Percentiles rank a stretch among this genome's conserved stretches.
Evolutionary conservation across 1,284 basidiomycete species (phyloP).

Genomic region (Somion occarium): DNA sequence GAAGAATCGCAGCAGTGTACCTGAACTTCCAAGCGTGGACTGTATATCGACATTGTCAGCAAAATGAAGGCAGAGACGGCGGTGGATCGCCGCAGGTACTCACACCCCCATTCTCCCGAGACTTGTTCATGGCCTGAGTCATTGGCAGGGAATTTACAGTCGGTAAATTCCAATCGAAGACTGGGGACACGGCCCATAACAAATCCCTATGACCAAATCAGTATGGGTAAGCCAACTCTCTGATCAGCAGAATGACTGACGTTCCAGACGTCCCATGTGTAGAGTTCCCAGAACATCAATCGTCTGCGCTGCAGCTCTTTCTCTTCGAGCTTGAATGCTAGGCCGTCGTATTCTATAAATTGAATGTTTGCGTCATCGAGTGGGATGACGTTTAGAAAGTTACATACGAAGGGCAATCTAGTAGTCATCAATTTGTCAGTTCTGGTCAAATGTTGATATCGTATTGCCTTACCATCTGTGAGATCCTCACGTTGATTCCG

Average conservation of each 20-base stretch:
- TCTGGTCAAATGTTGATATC: too few relatives aligned
- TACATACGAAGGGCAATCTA: conserved; percentile 50
- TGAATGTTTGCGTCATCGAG: background rate
- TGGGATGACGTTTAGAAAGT: background rate
- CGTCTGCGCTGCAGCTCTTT: conserved; percentile 46
- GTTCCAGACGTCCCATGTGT: conserved; percentile 44
- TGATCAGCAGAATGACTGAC: conserved; percentile 26
- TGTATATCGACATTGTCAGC: conserved; percentile 17
- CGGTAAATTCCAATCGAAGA: conserved; percentile 39
- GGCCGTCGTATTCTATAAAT: conserved; percentile 45
- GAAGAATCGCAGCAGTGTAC: conserved; percentile 41
- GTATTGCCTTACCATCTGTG: conserved; percentile 44
- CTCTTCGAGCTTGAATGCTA: conserved; percentile 41
- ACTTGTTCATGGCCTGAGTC: conserved; percentile 28
- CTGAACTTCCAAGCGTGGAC: conserved; percentile 45
- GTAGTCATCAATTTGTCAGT: background rate
- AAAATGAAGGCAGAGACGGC: background rate
- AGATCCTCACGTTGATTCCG: conserved; percentile 38
- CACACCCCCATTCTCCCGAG: conserved; percentile 39
- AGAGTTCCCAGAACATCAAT: conserved; percentile 53
- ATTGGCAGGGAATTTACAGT: conserved; percentile 49
- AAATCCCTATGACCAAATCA: conserved; percentile 2
- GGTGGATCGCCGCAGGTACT: too few relatives aligned
- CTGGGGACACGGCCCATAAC: conserved; percentile 28
- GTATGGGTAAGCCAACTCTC: background rate